Evolutionary conservation across 495 filamentous ascomycete species (phyloP).

Genomic region (Rostrohypoxylon terebratum): DNA sequence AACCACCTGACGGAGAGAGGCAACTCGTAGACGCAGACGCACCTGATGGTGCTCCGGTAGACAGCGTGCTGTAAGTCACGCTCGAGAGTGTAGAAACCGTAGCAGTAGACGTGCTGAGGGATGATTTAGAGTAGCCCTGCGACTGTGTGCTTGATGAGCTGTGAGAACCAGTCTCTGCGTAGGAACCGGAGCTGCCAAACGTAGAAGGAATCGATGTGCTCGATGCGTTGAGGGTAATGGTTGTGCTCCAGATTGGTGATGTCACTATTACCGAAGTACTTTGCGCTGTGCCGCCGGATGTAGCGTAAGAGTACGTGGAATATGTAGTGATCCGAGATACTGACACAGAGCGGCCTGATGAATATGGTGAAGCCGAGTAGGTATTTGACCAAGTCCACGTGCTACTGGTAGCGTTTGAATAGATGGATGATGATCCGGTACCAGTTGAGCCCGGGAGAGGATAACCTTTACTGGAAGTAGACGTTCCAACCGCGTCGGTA

Average conservation of each 20-base stretch:
- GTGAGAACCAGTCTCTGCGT: slow-evolving; percentile 28
- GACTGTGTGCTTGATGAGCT: slow-evolving; percentile 10
- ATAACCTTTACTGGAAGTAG: background rate
- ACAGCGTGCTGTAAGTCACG: background rate
- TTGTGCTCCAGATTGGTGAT: slow-evolving; percentile 16
- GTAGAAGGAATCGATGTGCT: slow-evolving; percentile 20
- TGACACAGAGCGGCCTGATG: slow-evolving; percentile 1
- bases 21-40: slow-evolving; percentile 37
- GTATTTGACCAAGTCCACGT: slow-evolving; percentile 41
- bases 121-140: slow-evolving; percentile 8
- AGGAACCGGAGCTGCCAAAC: slow-evolving; percentile 31
- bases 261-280: slow-evolving; percentile 4
- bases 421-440: slow-evolving; percentile 3
- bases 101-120: background rate
- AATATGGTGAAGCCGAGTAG: slow-evolving; percentile 21
- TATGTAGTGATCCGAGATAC: background rate
- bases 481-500: slow-evolving; percentile 20
- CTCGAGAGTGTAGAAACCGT: background rate
- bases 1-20: slow-evolving; percentile 32
- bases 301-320: background rate
- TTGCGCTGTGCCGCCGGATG: slow-evolving; percentile 16
- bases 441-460: background rate
- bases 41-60: background rate
- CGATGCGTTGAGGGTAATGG: slow-evolving; percentile 21
- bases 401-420: slow-evolving; percentile 27